Percentiles rank a stretch among this genome's conserved stretches.
Conservation (phyloP, 2,329 filamentous ascomycete species). For the Cyclaneusma minus region DNA sequence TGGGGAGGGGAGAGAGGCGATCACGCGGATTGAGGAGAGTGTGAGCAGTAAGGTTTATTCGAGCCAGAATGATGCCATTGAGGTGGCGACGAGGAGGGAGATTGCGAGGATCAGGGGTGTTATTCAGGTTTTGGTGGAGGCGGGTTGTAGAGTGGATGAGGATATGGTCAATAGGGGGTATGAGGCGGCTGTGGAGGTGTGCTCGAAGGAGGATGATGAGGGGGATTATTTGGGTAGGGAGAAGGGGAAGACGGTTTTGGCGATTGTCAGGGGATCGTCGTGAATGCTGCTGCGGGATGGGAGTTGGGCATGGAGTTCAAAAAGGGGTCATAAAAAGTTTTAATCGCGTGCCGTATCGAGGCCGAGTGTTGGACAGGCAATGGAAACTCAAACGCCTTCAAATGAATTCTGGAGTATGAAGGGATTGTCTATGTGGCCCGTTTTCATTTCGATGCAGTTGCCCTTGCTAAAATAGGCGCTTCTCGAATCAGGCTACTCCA, state of each 20-base stretch:
- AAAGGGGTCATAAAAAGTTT: too few relatives aligned
- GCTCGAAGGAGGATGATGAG: constrained; percentile 36
- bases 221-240: constrained; percentile 46
- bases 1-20: constrained; percentile 31
- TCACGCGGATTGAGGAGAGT: constrained; percentile 78
- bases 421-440: too few relatives aligned
- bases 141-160: constrained; percentile 75
- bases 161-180: constrained; percentile 76
- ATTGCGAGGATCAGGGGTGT: constrained; percentile 74
- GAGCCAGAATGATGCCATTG: constrained; percentile 82
- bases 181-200: constrained; percentile 61
- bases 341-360: too few relatives aligned
- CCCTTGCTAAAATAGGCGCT: too few relatives aligned
- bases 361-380: too few relatives aligned
- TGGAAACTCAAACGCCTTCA: not conserved
- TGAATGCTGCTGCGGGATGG: too few relatives aligned
- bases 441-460: too few relatives aligned
- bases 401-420: too few relatives aligned
- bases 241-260: constrained; percentile 26
- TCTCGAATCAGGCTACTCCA: too few relatives aligned
- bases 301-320: too few relatives aligned
- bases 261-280: constrained; percentile 12
- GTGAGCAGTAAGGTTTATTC: constrained; percentile 81
- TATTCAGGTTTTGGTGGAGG: constrained; percentile 68
- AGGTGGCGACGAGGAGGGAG: constrained; percentile 63